Base-by-base conservation (phyloP, 2,329 filamentous ascomycete species). In the Colletotrichum ledebouriae region DNA sequence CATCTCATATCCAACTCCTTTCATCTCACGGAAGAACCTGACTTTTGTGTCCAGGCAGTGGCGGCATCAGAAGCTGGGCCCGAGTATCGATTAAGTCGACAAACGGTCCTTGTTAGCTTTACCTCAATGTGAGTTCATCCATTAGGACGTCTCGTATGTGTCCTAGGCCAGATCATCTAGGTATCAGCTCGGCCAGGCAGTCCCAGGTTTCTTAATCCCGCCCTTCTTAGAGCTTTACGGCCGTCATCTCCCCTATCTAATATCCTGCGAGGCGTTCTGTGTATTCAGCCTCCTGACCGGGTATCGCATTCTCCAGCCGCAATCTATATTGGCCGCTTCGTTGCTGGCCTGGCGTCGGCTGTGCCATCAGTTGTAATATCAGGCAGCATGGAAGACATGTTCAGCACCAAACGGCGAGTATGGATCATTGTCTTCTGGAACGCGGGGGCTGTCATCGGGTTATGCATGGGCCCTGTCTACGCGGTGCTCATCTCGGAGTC, bases 371-470 rank as follows among this genome's bases (percentile, higher is more conserved):
- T 83, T 22, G 81, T 85, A 6, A 79, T 82, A 9, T 78, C 81
- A 0, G 83, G 84, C 1, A 83, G 80, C 57, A 78, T 85, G 37
- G 84, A 86, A 67, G 83, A 86, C 68, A 79, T 86, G 73, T 85
- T 80, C 75, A 80, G 84, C 63, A 76, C 78, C 2, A 76, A 77
- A 61, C 76, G 75, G n/a, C 77, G 84, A 13, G 79, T 85, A 7
- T 85, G 82, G 82, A 73, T 82, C 13, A 76, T 86, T 9, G 81
- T 81, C 61, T 72, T 79, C 6, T 85, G 83, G 83, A 79, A 80
- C 34, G 74, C 78, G 22, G 77, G 77, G 9, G 78, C 81, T 1
- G 83, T 81, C 2, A 71, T 82, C 6, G 84, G 81, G 0, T 70
- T 85, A 11, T 76, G 79, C 6, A 59, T 82, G 3, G 83, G 82